A percentile compares a stretch with the other conserved stretches of the same genome.
These are phyloP conservation scores for Solanum rostratum DNA, from an alignment of 257 asterid species.

Conservation along the genomic window DNA sequence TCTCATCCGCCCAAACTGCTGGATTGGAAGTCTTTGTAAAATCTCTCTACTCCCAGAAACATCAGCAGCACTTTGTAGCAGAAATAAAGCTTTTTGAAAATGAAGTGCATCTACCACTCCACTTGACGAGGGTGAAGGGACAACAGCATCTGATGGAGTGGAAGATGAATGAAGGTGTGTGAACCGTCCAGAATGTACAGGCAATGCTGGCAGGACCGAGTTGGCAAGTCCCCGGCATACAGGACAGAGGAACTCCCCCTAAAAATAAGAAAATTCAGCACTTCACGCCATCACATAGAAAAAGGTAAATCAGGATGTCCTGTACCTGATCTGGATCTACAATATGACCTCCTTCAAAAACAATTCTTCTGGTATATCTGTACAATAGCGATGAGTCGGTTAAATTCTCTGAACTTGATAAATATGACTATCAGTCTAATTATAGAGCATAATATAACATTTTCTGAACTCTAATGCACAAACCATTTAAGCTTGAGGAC, in stretches of 20 bases:
- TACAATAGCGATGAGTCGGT: conserved; percentile 2
- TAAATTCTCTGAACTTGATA: background rate
- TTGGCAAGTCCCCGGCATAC: conserved; percentile 96
- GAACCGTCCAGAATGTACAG: conserved; percentile 30
- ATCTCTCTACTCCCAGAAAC: conserved; percentile 34
- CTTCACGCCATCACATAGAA: conserved; percentile 2
- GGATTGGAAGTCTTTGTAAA: conserved; percentile 45
- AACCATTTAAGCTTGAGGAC: background rate
- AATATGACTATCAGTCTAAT: background rate
- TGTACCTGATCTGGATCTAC: conserved; percentile 96
- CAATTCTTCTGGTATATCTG: conserved; percentile 74
- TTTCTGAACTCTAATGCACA: background rate
- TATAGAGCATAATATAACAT: background rate
- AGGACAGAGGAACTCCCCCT: conserved; percentile 99
- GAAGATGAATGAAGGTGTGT: conserved; percentile 16
- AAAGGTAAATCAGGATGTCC: background rate
- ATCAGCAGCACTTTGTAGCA: conserved; percentile 51
- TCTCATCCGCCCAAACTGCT: conserved; percentile 27
- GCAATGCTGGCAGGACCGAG: conserved; percentile 59
- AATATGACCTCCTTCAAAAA: conserved; percentile 91
- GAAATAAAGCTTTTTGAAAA: conserved; percentile 50
- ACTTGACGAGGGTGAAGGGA: conserved; percentile 22
- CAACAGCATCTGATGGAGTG: conserved; percentile 10
- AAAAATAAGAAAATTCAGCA: conserved; percentile 10
- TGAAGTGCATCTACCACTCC: conserved; percentile 20